Evolutionary conservation across 2,329 filamentous ascomycete genomes (phyloP).

Genomic region (Colletotrichum neosansevieriae): DNA sequence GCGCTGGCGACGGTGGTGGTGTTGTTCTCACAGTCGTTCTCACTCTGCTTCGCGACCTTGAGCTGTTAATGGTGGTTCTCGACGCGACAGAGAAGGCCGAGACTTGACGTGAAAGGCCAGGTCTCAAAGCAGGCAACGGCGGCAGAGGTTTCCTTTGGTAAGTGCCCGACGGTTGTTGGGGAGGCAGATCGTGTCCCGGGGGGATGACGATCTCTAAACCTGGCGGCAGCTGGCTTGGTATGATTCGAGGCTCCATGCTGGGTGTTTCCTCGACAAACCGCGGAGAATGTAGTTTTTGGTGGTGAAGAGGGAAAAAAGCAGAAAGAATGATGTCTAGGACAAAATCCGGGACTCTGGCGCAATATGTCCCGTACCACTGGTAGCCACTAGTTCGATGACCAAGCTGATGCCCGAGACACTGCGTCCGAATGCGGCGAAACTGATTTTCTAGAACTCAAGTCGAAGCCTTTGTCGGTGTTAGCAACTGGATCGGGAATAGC

Average conservation of each 20-base stretch:
- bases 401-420: conserved; percentile 31
- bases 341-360: conserved; percentile 31
- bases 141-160: conserved; percentile 47
- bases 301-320: conserved; percentile 1
- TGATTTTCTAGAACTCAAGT: conserved; percentile 33
- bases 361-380: conserved; percentile 38
- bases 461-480: conserved; percentile 28
- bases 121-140: conserved; percentile 41
- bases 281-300: not conserved
- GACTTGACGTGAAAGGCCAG: conserved; percentile 24
- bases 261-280: not conserved
- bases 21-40: conserved; percentile 10
- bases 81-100: conserved; percentile 26
- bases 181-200: conserved; percentile 40
- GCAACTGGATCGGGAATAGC: conserved; percentile 34
- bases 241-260: conserved; percentile 35
- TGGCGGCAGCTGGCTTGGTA: conserved; percentile 32
- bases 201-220: conserved; percentile 43
- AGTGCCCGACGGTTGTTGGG: conserved; percentile 36
- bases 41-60: conserved; percentile 29
- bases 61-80: conserved; percentile 18
- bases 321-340: conserved; percentile 18
- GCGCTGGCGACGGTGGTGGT: conserved; percentile 12
- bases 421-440: conserved; percentile 29
- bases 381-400: conserved; percentile 31